Conservation (phyloP, 2,329 filamentous ascomycete species). For the Beauveria brongniartii region DNA sequence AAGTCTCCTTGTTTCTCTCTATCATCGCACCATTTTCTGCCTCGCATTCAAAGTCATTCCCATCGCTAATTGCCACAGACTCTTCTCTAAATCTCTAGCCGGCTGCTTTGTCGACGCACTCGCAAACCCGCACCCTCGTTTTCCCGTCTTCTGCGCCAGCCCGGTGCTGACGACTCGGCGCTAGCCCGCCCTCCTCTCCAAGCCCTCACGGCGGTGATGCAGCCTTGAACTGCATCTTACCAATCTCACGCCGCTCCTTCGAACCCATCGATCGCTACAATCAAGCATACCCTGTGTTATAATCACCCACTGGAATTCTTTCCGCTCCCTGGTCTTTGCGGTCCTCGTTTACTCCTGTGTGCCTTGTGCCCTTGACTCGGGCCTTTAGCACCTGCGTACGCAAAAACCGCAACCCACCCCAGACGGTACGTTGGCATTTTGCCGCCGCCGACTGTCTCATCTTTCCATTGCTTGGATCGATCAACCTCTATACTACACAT, state of each 20-base stretch:
- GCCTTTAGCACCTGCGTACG: constrained; percentile 12
- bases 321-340: not conserved
- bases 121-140: constrained; percentile 14
- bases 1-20: not conserved
- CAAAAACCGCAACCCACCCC: constrained; percentile 25
- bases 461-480: constrained; percentile 13
- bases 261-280: constrained; percentile 4
- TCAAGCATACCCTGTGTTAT: not conserved
- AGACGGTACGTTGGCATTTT: not conserved
- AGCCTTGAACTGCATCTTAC: constrained; percentile 8
- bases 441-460: constrained; percentile 6
- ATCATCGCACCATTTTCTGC: not conserved
- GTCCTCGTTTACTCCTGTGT: not conserved
- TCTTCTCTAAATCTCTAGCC: not conserved
- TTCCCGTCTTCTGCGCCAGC: constrained; percentile 16
- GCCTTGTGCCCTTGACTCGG: not conserved
- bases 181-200: constrained; percentile 14
- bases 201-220: constrained; percentile 8
- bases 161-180: constrained; percentile 20
- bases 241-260: constrained; percentile 1
- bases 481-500: constrained; percentile 21
- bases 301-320: not conserved
- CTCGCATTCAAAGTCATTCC: not conserved
- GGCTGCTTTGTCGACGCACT: not conserved
- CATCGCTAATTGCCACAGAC: constrained; percentile 11